Percentiles rank a stretch among this genome's conserved stretches.
phyloP scores from a whole-genome alignment of 116 monocot species.

The Phalaenopsis hybrid region DNA sequence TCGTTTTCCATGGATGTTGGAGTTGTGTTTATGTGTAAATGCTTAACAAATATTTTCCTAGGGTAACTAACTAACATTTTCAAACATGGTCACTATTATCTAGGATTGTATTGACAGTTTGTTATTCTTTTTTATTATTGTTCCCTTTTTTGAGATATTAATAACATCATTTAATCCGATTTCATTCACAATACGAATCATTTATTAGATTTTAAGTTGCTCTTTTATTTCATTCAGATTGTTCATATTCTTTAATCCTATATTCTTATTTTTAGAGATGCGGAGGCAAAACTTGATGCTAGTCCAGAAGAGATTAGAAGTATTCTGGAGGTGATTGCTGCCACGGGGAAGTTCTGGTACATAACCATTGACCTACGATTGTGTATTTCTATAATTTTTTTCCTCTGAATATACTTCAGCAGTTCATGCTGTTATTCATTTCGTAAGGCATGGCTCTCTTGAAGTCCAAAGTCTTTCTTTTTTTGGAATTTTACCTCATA shows the following conservation, averaged over 20 bases:
- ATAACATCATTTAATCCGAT: neutral
- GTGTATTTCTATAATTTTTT: neutral
- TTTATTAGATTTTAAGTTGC: neutral
- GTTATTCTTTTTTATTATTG: neutral
- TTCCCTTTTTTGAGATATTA: neutral
- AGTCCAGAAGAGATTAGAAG: slow-evolving; percentile 48
- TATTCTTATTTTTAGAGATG: slow-evolving; percentile 13
- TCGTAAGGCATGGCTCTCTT: neutral
- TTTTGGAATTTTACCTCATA: neutral
- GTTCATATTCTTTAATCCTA: neutral
- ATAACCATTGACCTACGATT: slow-evolving; percentile 3
- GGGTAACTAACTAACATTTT: neutral
- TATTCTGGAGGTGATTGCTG: slow-evolving; percentile 75
- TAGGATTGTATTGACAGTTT: neutral
- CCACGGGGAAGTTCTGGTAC: slow-evolving; percentile 91
- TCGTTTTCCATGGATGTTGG: neutral
- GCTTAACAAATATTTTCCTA: neutral
- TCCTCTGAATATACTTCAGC: neutral
- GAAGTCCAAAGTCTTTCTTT: neutral
- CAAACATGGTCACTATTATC: neutral
- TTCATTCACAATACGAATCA: neutral
- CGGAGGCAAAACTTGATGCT: slow-evolving; percentile 35
- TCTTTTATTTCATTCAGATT: neutral
- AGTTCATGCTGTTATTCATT: neutral
- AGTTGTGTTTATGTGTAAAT: neutral